Base-by-base conservation (phyloP, 2,329 filamentous ascomycete genomes). In the Aaosphaeria arxii region DNA sequence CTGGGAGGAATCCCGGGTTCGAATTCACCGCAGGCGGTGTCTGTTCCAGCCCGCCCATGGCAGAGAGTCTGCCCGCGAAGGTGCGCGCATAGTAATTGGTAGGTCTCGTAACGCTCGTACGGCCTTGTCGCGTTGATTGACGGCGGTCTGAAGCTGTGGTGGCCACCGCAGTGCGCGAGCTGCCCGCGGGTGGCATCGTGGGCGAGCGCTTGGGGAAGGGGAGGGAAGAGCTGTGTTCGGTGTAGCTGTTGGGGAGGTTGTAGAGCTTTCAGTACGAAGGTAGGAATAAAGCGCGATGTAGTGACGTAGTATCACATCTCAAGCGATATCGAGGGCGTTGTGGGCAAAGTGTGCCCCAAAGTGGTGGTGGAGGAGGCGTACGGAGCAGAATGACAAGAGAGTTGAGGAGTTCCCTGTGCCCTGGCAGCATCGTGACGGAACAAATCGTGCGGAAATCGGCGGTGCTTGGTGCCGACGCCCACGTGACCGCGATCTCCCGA, bases 1-100 rank as follows among this genome's bases (percentile, higher is more conserved):
- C 84, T 50, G 85, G 84, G 59, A 82, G 86, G 70, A 87, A 84
- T 60, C 76, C 77, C 29, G 72, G 70, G 39, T 70, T 62, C 47
- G 57, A 61, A 53, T 57, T 69, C 48, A 57, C 62, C 13, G 64
- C 64, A 46, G 68, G 67, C 43, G 64, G 67, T 36, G 65, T 71
- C 60, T 69, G 62, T 55, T 70, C 70, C 49, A 67, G 53, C 32
- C 64, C 67, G 48, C 62, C 64, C 45, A 65, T 58, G 24, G 61
- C 54, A 43, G 47, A 43, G 32, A 67, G 62, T 36, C 71, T 61
- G 40, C 67, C 67, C 52, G 68, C 70, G 53, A 75, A 77, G 47
- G 71, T 69, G 45, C 75, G 74, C 52, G 76, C 76, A 69, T 79
- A 78, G 68, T 78, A 78, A 60, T 79, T 78, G 40, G 72, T 62